These are phyloP conservation scores for Leptosphaerulina australis DNA, from an alignment of 2,329 filamentous ascomycete species.

Conservation along the genomic window DNA sequence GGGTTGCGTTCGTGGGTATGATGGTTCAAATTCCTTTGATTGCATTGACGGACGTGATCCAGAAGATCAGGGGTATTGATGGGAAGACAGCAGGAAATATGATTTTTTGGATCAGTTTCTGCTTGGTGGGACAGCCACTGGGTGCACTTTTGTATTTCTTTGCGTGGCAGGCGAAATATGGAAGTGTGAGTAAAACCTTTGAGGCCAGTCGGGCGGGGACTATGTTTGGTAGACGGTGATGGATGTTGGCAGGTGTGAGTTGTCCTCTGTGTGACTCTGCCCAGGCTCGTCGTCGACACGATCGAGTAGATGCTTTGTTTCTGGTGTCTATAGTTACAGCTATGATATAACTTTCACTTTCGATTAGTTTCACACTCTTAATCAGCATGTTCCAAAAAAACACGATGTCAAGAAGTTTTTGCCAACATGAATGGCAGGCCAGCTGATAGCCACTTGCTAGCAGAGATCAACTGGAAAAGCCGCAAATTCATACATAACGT, in stretches of 20 bases:
- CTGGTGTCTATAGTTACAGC: too few relatives aligned
- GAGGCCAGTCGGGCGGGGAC: slow-evolving; percentile 31
- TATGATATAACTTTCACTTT: too few relatives aligned
- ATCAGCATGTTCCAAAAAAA: too few relatives aligned
- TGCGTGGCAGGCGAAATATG: slow-evolving; percentile 97
- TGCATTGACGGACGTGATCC: slow-evolving; percentile 75
- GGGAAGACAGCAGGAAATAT: slow-evolving; percentile 86
- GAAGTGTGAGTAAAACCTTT: slow-evolving; percentile 66
- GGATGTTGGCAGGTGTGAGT: neutral
- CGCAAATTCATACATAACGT: too few relatives aligned
- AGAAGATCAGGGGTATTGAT: slow-evolving; percentile 75
- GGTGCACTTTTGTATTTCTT: slow-evolving; percentile 95
- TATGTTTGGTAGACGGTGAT: slow-evolving; percentile 29
- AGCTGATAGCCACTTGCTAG: too few relatives aligned
- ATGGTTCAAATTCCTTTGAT: slow-evolving; percentile 91
- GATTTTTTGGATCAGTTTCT: slow-evolving; percentile 97
- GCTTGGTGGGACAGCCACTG: slow-evolving; percentile 90
- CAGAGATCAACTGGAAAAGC: too few relatives aligned
- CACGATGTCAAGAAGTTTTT: too few relatives aligned
- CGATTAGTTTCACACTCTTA: too few relatives aligned
- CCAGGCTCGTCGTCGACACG: too few relatives aligned
- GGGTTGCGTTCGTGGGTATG: slow-evolving; percentile 94
- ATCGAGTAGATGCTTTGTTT: too few relatives aligned
- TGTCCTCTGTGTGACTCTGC: too few relatives aligned
- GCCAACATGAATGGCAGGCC: too few relatives aligned